Evolutionary conservation across 2,329 filamentous ascomycete species (phyloP).

Genomic region (Cercospora sp.): DNA sequence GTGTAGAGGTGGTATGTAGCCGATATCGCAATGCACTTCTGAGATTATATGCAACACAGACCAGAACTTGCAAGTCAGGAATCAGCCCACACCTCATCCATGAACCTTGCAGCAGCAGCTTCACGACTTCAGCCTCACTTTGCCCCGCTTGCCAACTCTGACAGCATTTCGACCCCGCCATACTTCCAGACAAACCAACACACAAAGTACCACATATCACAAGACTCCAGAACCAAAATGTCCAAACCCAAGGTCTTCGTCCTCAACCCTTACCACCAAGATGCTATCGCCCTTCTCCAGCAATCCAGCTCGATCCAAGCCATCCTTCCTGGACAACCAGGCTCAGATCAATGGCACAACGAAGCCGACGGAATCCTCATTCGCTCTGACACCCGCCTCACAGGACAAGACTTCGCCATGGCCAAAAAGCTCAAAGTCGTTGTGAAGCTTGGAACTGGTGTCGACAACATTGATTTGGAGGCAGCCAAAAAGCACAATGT

Average conservation of each 20-base stretch:
- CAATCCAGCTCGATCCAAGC: constrained; percentile 21
- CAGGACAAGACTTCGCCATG: constrained; percentile 27
- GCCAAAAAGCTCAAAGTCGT: constrained; percentile 45
- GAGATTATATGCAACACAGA: not conserved
- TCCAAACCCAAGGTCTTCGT: constrained; percentile 23
- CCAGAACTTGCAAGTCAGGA: not conserved
- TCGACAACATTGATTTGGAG: constrained; percentile 49
- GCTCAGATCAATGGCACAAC: constrained; percentile 22
- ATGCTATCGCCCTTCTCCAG: constrained; percentile 30
- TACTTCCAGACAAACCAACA: not conserved
- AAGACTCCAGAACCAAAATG: not conserved
- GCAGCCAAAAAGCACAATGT: constrained; percentile 48
- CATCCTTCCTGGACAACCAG: constrained; percentile 28
- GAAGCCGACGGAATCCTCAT: constrained; percentile 32
- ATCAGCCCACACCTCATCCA: not conserved
- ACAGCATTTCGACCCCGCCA: not conserved
- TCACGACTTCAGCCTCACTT: constrained; percentile 1
- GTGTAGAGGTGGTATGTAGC: not conserved
- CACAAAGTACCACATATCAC: not conserved
- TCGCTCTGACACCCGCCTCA: constrained; percentile 31
- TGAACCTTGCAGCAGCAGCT: constrained; percentile 2
- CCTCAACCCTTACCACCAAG: constrained; percentile 36
- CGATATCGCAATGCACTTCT: not conserved
- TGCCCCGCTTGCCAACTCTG: constrained; percentile 15
- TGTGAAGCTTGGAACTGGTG: constrained; percentile 50